Percentiles rank a stretch among this genome's conserved stretches.
Evolutionary conservation across 1,284 basidiomycete genomes (phyloP).

Genomic region (Malassezia yamatoensis): DNA sequence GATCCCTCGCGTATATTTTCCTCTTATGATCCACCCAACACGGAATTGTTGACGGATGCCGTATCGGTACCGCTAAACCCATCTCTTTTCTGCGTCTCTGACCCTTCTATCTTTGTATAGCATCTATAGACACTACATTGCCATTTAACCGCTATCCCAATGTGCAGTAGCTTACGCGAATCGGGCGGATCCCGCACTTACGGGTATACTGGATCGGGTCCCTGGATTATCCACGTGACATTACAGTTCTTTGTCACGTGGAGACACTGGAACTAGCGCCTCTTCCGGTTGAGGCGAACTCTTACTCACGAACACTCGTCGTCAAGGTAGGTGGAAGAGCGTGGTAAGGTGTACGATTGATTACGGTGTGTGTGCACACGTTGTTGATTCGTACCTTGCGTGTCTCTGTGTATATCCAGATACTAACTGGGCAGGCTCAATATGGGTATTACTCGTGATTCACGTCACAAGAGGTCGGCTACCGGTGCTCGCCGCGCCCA

Average conservation of each 20-base stretch:
- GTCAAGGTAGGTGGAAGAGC: constrained; percentile 13
- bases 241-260: constrained; percentile 15
- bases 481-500: constrained; percentile 45
- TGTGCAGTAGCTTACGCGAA: not conserved
- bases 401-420: not conserved
- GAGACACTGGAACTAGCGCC: not conserved
- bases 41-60: not conserved
- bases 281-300: constrained; percentile 8
- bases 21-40: constrained; percentile 6
- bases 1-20: not conserved
- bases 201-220: too few species aligned
- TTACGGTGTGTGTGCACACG: not conserved
- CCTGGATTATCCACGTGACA: constrained; percentile 1
- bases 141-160: too few species aligned
- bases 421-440: constrained; percentile 22
- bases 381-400: not conserved
- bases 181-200: too few species aligned
- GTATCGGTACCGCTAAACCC: too few species aligned
- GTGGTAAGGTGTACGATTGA: not conserved
- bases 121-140: too few species aligned
- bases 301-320: constrained; percentile 18
- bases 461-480: constrained; percentile 47
- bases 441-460: constrained; percentile 49
- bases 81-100: too few species aligned
- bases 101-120: too few species aligned